Conservation (phyloP, 2,329 filamentous ascomycete species). For the Trichoderma guizhouense region DNA sequence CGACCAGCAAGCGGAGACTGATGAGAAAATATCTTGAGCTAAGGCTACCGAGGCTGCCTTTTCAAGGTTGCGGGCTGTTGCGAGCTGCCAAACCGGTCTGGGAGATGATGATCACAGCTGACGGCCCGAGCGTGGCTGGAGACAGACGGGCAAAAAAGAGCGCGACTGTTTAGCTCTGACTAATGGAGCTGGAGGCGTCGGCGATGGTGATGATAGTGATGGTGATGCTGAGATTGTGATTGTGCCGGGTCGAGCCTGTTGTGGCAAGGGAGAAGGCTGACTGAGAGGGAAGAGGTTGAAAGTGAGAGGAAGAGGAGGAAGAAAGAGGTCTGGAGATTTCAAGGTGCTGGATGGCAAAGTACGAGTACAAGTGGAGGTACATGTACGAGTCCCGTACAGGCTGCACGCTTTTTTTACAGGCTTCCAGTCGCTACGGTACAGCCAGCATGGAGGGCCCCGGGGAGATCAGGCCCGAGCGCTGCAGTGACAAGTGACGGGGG, state of each 20-base stretch:
- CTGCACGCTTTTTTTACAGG: neutral
- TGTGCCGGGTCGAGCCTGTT: neutral
- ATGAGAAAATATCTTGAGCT: conserved; percentile 8
- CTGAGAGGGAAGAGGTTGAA: neutral
- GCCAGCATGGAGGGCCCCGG: neutral
- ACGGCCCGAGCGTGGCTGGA: conserved; percentile 5
- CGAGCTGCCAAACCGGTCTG: conserved; percentile 13
- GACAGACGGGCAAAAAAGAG: neutral
- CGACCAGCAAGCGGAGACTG: conserved; percentile 20
- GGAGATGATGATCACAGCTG: conserved; percentile 12
- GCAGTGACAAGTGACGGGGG: neutral
- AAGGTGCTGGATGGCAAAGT: neutral
- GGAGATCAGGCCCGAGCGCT: conserved; percentile 13
- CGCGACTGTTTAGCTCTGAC: neutral
- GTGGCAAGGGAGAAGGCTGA: neutral
- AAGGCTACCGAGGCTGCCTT: conserved; percentile 7
- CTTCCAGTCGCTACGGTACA: neutral
- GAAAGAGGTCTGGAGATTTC: neutral
- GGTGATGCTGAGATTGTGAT: neutral
- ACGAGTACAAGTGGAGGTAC: neutral
- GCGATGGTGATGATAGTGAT: neutral
- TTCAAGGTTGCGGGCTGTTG: conserved; percentile 12
- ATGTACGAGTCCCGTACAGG: neutral
- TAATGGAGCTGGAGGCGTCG: neutral
- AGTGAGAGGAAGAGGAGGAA: neutral